Conservation (phyloP, 2,329 filamentous ascomycete species). For the Colletotrichum musicola region DNA sequence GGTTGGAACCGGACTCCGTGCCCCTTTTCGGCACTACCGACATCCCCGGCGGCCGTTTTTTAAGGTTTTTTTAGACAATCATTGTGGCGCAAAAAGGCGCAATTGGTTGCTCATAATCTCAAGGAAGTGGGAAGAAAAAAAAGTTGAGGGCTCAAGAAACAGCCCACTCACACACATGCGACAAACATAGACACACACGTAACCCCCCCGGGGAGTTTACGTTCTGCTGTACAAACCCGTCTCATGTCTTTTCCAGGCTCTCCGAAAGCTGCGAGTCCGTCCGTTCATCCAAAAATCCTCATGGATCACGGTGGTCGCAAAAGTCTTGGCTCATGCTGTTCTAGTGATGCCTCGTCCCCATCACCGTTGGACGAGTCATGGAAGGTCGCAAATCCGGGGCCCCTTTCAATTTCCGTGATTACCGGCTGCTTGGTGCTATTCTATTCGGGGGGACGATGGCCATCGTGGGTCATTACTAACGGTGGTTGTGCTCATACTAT, state of each 20-base stretch:
- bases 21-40: conserved; percentile 34
- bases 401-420: conserved; percentile 22
- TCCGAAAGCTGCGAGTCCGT: neutral
- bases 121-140: neutral
- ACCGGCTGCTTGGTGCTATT: conserved; percentile 11
- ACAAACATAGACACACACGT: too few species aligned
- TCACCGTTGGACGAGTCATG: conserved; percentile 19
- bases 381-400: conserved; percentile 8
- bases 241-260: neutral
- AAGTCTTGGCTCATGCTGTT: conserved; percentile 31
- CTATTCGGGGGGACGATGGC: neutral
- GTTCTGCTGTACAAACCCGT: neutral
- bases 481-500: conserved; percentile 1
- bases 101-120: neutral
- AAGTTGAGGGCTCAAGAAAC: conserved; percentile 11
- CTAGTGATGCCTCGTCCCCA: neutral
- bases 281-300: neutral
- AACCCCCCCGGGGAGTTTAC: neutral
- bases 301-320: conserved; percentile 14
- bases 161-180: too few species aligned
- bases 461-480: neutral
- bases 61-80: conserved; percentile 19
- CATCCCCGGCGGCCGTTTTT: conserved; percentile 21
- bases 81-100: conserved; percentile 20
- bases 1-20: conserved; percentile 26